A percentile compares a stretch with the other conserved stretches of the same genome.
These are phyloP conservation scores for Leptographium wingfieldii DNA, from an alignment of 2,329 filamentous ascomycete genomes.

Conservation along the genomic window DNA sequence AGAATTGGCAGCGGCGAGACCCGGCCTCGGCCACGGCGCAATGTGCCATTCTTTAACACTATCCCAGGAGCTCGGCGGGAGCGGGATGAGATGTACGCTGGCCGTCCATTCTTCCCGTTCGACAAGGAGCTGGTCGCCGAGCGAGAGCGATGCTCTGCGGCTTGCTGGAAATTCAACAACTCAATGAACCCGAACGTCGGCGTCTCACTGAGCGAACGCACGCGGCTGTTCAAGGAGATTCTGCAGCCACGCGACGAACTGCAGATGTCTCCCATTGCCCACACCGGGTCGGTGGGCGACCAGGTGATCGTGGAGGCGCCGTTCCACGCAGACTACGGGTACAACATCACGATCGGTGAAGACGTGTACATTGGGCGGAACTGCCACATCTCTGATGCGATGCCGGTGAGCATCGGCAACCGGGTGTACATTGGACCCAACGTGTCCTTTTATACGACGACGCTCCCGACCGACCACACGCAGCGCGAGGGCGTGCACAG, in stretches of 20 bases:
- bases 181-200: constrained; percentile 62
- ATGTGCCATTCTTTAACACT: constrained; percentile 38
- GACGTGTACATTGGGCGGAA: constrained; percentile 73
- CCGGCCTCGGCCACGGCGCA: constrained; percentile 33
- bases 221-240: constrained; percentile 59
- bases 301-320: constrained; percentile 72
- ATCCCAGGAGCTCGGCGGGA: constrained; percentile 35
- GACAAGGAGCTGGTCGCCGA: constrained; percentile 68
- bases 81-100: constrained; percentile 81
- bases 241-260: constrained; percentile 48
- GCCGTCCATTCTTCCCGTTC: constrained; percentile 67
- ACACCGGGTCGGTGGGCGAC: constrained; percentile 54
- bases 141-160: constrained; percentile 69
- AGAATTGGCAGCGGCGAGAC: background rate
- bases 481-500: constrained; percentile 62
- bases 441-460: constrained; percentile 73
- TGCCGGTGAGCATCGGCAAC: constrained; percentile 67
- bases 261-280: constrained; percentile 41
- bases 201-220: constrained; percentile 55
- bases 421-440: constrained; percentile 68
- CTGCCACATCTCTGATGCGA: constrained; percentile 80
- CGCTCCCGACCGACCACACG: constrained; percentile 59
- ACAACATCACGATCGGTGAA: constrained; percentile 81
- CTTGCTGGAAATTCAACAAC: constrained; percentile 79
- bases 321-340: constrained; percentile 89